Evolutionary conservation across 108 stramenopile species (phyloP).

Genomic region (Mayamaea pseudoterrestris): DNA sequence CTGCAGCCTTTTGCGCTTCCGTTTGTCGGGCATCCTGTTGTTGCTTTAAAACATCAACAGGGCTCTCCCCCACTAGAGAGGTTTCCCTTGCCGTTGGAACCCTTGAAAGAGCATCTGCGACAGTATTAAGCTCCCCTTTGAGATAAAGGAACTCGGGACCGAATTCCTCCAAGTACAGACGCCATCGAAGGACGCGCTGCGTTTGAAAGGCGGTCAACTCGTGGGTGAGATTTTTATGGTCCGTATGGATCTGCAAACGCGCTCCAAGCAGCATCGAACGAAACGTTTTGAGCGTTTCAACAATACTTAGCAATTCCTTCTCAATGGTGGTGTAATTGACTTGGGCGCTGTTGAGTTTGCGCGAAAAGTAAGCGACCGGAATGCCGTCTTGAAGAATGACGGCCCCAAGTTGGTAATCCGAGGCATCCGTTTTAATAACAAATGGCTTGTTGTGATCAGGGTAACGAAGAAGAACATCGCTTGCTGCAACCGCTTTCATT

Average conservation of each 20-base stretch:
- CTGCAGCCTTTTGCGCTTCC: not conserved
- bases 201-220: not conserved
- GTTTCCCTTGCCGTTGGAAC: not conserved
- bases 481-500: constrained; percentile 18
- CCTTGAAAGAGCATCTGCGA: constrained; percentile 14
- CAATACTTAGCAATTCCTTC: constrained; percentile 31
- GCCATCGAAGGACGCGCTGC: constrained; percentile 21
- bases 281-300: constrained; percentile 39
- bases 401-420: constrained; percentile 19
- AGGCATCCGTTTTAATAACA: constrained; percentile 19
- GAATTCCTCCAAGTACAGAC: constrained; percentile 20
- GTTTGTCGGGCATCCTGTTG: not conserved
- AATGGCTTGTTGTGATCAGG: constrained; percentile 26
- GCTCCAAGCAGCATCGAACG: constrained; percentile 26
- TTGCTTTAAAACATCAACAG: too few relatives aligned
- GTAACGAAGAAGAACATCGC: constrained; percentile 23
- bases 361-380: constrained; percentile 24
- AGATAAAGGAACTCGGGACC: constrained; percentile 10
- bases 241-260: not conserved
- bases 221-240: constrained; percentile 9
- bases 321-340: constrained; percentile 20
- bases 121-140: constrained; percentile 8
- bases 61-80: too few relatives aligned
- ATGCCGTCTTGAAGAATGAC: constrained; percentile 25
- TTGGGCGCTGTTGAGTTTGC: constrained; percentile 25